These are phyloP conservation scores for Lonicera japonica DNA, from an alignment of 129 eudicot genomes.

Conservation along the genomic window DNA sequence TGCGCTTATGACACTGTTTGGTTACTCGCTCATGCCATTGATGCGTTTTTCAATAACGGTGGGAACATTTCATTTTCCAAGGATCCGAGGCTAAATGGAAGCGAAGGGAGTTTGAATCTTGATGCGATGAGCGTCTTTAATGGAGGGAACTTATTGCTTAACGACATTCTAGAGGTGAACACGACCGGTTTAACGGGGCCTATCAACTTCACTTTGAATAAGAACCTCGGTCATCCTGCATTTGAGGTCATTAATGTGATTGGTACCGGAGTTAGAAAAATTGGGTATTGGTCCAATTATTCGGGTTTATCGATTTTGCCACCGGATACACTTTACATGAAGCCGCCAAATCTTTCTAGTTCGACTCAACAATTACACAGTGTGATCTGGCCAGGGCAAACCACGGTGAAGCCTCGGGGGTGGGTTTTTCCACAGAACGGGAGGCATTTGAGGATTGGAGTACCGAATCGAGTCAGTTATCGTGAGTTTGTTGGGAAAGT, in stretches of 20 bases:
- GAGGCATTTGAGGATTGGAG: slow-evolving; percentile 50
- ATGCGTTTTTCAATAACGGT: slow-evolving; percentile 45
- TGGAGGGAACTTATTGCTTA: slow-evolving; percentile 48
- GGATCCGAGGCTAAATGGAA: slow-evolving; percentile 30
- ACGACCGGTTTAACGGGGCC: slow-evolving; percentile 70
- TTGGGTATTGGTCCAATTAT: slow-evolving; percentile 78
- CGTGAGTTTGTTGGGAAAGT: slow-evolving; percentile 45
- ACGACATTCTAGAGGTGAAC: slow-evolving; percentile 36
- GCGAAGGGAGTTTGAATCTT: slow-evolving; percentile 32
- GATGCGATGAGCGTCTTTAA: slow-evolving; percentile 47
- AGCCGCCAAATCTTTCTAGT: slow-evolving; percentile 30
- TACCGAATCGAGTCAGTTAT: slow-evolving; percentile 58
- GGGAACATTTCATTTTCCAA: slow-evolving; percentile 55
- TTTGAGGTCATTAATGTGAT: slow-evolving; percentile 73
- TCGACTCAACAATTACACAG: slow-evolving; percentile 25
- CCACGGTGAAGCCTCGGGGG: slow-evolving; percentile 62
- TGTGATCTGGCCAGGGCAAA: slow-evolving; percentile 84
- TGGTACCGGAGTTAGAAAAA: slow-evolving; percentile 52
- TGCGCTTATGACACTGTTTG: slow-evolving; percentile 74
- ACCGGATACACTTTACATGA: slow-evolving; percentile 46
- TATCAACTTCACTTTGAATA: slow-evolving; percentile 39
- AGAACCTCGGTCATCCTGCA: slow-evolving; percentile 41
- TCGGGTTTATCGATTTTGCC: slow-evolving; percentile 59
- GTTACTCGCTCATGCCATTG: slow-evolving; percentile 67
- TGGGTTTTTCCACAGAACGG: slow-evolving; percentile 93